phyloP scores from a whole-genome alignment of 2,329 filamentous ascomycete species.

The Fusarium equiseti region DNA sequence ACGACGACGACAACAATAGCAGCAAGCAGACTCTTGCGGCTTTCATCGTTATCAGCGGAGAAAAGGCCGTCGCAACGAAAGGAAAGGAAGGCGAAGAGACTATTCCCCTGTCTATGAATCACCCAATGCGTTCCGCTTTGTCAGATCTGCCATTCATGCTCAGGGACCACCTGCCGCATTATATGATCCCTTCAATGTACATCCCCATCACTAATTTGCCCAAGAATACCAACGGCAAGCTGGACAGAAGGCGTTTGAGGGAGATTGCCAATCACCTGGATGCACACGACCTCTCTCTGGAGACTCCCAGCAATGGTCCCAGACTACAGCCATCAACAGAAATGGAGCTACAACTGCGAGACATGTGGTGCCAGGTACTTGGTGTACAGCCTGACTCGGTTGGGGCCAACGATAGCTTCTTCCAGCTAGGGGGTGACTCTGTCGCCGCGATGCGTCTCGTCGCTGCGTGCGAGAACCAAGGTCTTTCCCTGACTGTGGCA shows the following conservation, averaged over 20 bases:
- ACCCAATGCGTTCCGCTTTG: constrained; percentile 8
- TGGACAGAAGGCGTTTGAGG: constrained; percentile 2
- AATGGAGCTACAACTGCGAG: neutral
- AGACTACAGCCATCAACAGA: constrained; percentile 49
- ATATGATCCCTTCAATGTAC: constrained; percentile 10
- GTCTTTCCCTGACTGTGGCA: constrained; percentile 8
- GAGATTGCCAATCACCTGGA: constrained; percentile 8
- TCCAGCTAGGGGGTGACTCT: constrained; percentile 63
- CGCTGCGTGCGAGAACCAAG: constrained; percentile 21
- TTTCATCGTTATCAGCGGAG: constrained; percentile 1
- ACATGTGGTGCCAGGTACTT: constrained; percentile 55
- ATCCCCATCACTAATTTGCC: neutral
- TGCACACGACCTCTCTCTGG: constrained; percentile 19
- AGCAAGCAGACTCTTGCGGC: constrained; percentile 5
- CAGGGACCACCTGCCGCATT: constrained; percentile 16
- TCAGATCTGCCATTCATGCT: constrained; percentile 22
- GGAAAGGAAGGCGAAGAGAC: constrained; percentile 7
- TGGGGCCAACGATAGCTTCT: constrained; percentile 60
- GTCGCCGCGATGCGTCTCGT: constrained; percentile 63
- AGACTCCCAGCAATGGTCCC: constrained; percentile 29
- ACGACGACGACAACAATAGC: constrained; percentile 22
- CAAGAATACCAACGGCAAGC: constrained; percentile 1
- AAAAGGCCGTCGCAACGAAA: constrained; percentile 1
- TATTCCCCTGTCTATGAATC: neutral
- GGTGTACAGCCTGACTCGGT: constrained; percentile 51